phyloP scores from a whole-genome alignment of 441 rosid species.

The Arabidopsis lyrata region DNA sequence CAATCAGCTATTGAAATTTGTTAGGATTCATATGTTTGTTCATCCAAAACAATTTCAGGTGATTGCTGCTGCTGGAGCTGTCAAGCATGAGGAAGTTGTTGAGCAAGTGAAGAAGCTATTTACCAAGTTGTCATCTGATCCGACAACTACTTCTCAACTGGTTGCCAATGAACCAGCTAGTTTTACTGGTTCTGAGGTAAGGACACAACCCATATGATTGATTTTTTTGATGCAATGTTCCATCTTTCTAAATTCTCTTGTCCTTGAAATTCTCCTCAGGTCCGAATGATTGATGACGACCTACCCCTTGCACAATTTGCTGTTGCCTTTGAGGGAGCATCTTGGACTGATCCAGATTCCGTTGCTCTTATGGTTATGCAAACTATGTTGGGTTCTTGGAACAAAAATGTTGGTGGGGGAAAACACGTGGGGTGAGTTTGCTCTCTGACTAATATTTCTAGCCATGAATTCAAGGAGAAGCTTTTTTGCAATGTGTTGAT shows the following conservation, averaged over 20 bases:
- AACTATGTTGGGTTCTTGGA: slow-evolving; percentile 98
- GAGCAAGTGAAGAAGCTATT: slow-evolving; percentile 86
- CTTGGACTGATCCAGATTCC: slow-evolving; percentile 99
- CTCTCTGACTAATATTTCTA: neutral
- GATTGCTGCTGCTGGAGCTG: slow-evolving; percentile 96
- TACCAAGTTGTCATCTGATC: slow-evolving; percentile 80
- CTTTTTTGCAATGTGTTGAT: slow-evolving; percentile 25
- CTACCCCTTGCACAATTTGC: slow-evolving; percentile 98
- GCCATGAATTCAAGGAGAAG: neutral
- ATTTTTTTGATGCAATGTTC: slow-evolving; percentile 9
- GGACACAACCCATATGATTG: slow-evolving; percentile 32
- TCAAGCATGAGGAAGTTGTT: slow-evolving; percentile 96
- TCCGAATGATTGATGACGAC: slow-evolving; percentile 93
- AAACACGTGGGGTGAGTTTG: slow-evolving; percentile 95
- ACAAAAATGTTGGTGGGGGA: slow-evolving; percentile 85
- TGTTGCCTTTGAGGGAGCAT: slow-evolving; percentile 94
- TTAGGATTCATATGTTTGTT: slow-evolving; percentile 22
- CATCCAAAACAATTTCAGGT: slow-evolving; percentile 57
- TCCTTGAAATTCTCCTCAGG: slow-evolving; percentile 54
- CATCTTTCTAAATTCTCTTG: slow-evolving; percentile 21
- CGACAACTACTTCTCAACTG: slow-evolving; percentile 86
- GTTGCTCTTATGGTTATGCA: slow-evolving; percentile 97
- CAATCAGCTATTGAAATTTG: neutral
- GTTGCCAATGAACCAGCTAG: slow-evolving; percentile 81
- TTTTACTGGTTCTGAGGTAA: slow-evolving; percentile 98